Evolutionary conservation across 1,139 yeast genomes (phyloP), one percentile per base, ranked within the genome.

Genomic region (Magnusiomyces fungicola): DNA sequence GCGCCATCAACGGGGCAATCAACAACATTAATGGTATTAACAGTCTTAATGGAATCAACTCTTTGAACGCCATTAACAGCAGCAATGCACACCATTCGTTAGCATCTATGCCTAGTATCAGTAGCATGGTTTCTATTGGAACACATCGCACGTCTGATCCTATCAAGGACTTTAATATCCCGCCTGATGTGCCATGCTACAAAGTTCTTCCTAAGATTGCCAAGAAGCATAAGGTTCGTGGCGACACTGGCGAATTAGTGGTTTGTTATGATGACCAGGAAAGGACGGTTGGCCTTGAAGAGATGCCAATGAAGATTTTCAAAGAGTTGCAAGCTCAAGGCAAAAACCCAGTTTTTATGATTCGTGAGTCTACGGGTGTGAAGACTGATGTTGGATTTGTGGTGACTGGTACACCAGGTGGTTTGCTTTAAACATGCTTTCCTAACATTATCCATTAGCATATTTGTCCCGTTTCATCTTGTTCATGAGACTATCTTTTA

Each of bases 241-340:
- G 79, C 48, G 96, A 89, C 63, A 76, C 85, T 50, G 85, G 87
- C 58, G 96, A 92, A 1, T 71, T 92, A 50, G 90, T 90, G 25
- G 86, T 92, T 16, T 86, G 95, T 62, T 89, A 88, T 64, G 96
- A 94, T 19, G 96, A 89, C 63, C 83, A 84, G 61, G 97, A 92
- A 61, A 72, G 97, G 23, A 80, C 89, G 18, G 69, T 92, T 46
- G 88, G 86, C 44, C 72, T 86, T 56, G 87, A 87, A 33, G 98
- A 92, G 61, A 85, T 81, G 63, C 98, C 98, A 0, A 92, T 90
- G 16, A 74, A 79, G 29, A 81, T 90, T n/a, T 88, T 88, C 64
- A 86, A 88, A 64, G 96, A 85, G 61, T 70, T 92, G 44, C 92
- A 82, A 62, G 96, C 87, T 56, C 76, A 81, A 53, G 97, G 97